Conservation (phyloP, 2,329 filamentous ascomycete genomes). For the Aaosphaeria arxii region DNA sequence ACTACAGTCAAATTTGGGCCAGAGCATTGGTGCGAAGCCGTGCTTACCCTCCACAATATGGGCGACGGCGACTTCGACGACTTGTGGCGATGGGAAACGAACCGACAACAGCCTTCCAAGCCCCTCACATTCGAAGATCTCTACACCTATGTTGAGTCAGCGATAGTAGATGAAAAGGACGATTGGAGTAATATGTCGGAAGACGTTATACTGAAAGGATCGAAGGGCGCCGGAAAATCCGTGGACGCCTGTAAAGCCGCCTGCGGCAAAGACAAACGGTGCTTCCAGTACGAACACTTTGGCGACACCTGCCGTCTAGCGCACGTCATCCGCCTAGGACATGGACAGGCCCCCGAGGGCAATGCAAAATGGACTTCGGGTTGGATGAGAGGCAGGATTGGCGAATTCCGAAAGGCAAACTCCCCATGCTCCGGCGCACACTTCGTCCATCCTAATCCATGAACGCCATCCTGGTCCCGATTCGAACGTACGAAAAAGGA, state of each 20-base stretch:
- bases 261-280: constrained; percentile 25
- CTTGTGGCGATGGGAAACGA: constrained; percentile 25
- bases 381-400: constrained; percentile 29
- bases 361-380: constrained; percentile 24
- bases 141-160: constrained; percentile 26
- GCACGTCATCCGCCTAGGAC: constrained; percentile 26
- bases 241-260: constrained; percentile 25
- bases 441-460: constrained; percentile 34
- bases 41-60: constrained; percentile 39
- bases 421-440: constrained; percentile 30
- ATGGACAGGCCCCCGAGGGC: constrained; percentile 18
- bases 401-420: constrained; percentile 23
- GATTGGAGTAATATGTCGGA: constrained; percentile 36
- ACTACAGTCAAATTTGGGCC: constrained; percentile 35
- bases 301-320: constrained; percentile 26
- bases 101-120: constrained; percentile 16
- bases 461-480: constrained; percentile 4
- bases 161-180: constrained; percentile 17
- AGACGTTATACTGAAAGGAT: constrained; percentile 18
- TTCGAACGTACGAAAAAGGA: too few relatives aligned
- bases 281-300: constrained; percentile 31
- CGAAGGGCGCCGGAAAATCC: constrained; percentile 17
- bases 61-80: constrained; percentile 24
- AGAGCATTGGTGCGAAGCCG: constrained; percentile 44
- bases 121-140: constrained; percentile 34